Conservation (phyloP, 352 stramenopile genomes). For the Globisporangium spinosum region DNA sequence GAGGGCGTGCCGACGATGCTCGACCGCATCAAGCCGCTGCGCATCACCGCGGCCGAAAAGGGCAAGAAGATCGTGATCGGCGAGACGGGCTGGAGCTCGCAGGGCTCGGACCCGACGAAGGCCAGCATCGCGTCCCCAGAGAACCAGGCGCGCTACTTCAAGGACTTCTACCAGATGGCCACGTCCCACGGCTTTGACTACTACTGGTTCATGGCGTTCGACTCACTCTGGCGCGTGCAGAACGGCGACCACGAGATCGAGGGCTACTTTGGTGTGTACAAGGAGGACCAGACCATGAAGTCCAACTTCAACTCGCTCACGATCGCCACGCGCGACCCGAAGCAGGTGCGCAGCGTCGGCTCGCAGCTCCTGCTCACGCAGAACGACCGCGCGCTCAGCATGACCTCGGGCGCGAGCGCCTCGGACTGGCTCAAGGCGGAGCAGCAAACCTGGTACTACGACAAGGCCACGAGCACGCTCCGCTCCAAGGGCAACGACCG, state of each 20-base stretch:
- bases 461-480: conserved; percentile 39
- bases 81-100: conserved; percentile 67
- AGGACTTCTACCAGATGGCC: conserved; percentile 63
- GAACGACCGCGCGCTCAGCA: conserved; percentile 33
- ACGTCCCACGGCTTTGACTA: conserved; percentile 45
- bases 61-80: conserved; percentile 61
- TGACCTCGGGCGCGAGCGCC: conserved; percentile 34
- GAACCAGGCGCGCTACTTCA: conserved; percentile 66
- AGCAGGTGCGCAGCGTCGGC: conserved; percentile 22
- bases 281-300: conserved; percentile 53
- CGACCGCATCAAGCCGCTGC: conserved; percentile 50
- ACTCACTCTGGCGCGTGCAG: conserved; percentile 51
- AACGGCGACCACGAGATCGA: conserved; percentile 54
- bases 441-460: conserved; percentile 68
- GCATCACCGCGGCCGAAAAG: conserved; percentile 36
- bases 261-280: conserved; percentile 59
- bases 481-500: conserved; percentile 67
- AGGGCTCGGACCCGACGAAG: conserved; percentile 22
- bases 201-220: conserved; percentile 75
- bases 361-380: conserved; percentile 23
- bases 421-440: conserved; percentile 51
- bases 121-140: conserved; percentile 37
- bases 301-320: conserved; percentile 44
- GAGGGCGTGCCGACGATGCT: conserved; percentile 47
- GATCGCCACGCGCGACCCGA: conserved; percentile 25